Evolutionary conservation across 306 rosid genomes (phyloP), one percentile per base, ranked within the genome.

Genomic region (Spatholobus suberectus): DNA sequence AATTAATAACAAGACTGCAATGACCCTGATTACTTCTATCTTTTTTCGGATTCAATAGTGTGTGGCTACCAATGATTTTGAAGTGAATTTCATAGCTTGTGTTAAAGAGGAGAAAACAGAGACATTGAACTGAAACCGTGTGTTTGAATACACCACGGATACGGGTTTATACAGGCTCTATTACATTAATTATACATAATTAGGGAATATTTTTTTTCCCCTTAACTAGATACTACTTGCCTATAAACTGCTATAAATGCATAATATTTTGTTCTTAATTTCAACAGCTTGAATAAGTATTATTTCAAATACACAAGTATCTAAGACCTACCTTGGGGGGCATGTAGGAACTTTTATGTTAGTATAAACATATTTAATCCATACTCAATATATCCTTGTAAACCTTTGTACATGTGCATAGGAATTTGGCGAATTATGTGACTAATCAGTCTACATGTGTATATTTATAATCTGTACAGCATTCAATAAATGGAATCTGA

Each of bases 11-110:
- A 65, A 78, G 26, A 34, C 34, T 72, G 10, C 8, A 47, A 26
- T 0, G n/a, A 20, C 8, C 59, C 15, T 23, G 74, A 41, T 70
- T 70, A 41, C 57, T 43, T 70, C 43, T 70, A 70, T 69, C 21
- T 38, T 18, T 40, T 43, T 23, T 43, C 21, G 38, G 37, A 43
- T 71, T 68, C 40, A 10, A 68, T 68, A 40, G 51, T 65, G 71
- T 65, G 44, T 67, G 71, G 46, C 37, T 66, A 35, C 47, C 47
- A 34, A 17, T 35, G 70, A 66, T 66, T 66, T 69, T 32, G 29
- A 44, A 70, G 26, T 44, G 26, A 69, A 41, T 12, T 40, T 12
- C 38, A 6, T 43, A n/a, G n/a, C n/a, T n/a, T n/a, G n/a, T n/a
- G n/a, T n/a, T n/a, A n/a, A n/a, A n/a, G n/a, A n/a, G n/a, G n/a